phyloP scores from a whole-genome alignment of 805 yeast genomes.

The Teunomyces lycoperdinae region DNA sequence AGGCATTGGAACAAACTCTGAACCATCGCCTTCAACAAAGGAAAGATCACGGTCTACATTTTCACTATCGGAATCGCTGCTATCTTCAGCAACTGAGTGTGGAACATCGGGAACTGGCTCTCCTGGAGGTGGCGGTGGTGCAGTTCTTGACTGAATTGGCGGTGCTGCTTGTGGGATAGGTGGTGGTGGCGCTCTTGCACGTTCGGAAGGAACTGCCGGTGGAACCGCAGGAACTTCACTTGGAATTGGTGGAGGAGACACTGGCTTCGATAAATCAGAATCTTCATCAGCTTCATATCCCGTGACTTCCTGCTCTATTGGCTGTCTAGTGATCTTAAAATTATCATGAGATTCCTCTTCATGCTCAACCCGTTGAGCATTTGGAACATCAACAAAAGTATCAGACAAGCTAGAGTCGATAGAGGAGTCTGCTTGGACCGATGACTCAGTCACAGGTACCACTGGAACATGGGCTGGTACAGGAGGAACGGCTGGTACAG shows the following conservation, averaged over 20 bases:
- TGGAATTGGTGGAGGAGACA: conserved; percentile 12
- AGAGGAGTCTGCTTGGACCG: not conserved
- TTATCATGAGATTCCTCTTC: conserved; percentile 8
- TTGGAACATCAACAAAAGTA: not conserved
- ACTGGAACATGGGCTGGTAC: no score
- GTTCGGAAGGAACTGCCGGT: conserved; percentile 7
- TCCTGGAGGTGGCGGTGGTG: conserved; percentile 10
- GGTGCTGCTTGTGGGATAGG: conserved; percentile 10
- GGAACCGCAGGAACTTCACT: conserved; percentile 1
- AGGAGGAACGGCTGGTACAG: not conserved
- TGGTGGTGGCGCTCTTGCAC: conserved; percentile 11
- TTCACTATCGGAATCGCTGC: conserved; percentile 6
- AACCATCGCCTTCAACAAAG: conserved; percentile 22
- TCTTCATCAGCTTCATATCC: conserved; percentile 74
- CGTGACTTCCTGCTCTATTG: conserved; percentile 36
- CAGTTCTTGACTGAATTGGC: conserved; percentile 5
- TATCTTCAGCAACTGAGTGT: conserved; percentile 5
- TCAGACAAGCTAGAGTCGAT: not conserved
- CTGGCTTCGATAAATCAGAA: conserved; percentile 26
- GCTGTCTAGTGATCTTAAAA: conserved; percentile 11
- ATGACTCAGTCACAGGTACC: no score
- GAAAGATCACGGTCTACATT: conserved; percentile 11
- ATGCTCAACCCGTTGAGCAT: not conserved
- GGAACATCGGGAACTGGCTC: conserved; percentile 1
- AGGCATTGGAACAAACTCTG: conserved; percentile 18